Percentiles rank a stretch among this genome's conserved stretches.
Evolutionary conservation across 495 filamentous ascomycete genomes (phyloP).

Genomic region (Hyaloscypha hepaticicola): DNA sequence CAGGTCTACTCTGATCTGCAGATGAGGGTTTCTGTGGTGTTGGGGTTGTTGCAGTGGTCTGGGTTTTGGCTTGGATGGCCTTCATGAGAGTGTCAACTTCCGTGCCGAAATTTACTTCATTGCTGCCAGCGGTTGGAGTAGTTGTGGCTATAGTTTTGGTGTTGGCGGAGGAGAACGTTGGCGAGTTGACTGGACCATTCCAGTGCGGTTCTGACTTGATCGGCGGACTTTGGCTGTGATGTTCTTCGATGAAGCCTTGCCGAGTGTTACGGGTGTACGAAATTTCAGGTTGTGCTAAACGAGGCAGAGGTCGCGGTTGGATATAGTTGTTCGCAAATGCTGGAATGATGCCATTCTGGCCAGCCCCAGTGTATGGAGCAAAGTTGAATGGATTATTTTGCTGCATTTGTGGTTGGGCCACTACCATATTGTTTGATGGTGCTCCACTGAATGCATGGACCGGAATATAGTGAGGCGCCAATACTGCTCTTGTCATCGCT

Average conservation of each 20-base stretch:
- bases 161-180: slow-evolving; percentile 16
- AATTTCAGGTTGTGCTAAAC: slow-evolving; percentile 22
- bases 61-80: slow-evolving; percentile 73
- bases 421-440: slow-evolving; percentile 16
- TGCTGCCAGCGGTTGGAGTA: slow-evolving; percentile 24
- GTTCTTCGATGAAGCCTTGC: slow-evolving; percentile 27
- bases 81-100: slow-evolving; percentile 89
- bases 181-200: slow-evolving; percentile 13
- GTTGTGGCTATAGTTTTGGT: slow-evolving; percentile 17
- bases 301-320: slow-evolving; percentile 27
- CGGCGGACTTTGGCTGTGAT: slow-evolving; percentile 27
- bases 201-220: slow-evolving; percentile 27
- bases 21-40: slow-evolving; percentile 38
- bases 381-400: slow-evolving; percentile 31
- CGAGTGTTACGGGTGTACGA: slow-evolving; percentile 17
- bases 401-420: slow-evolving; percentile 21
- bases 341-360: slow-evolving; percentile 18
- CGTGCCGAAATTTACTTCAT: slow-evolving; percentile 68
- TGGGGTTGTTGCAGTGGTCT: slow-evolving; percentile 38
- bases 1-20: slow-evolving; percentile 26
- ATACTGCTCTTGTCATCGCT: slow-evolving; percentile 25
- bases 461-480: slow-evolving; percentile 30
- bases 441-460: slow-evolving; percentile 17
- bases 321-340: slow-evolving; percentile 28
- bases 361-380: slow-evolving; percentile 14